Conservation (phyloP, 768 basidiomycete genomes). For the Udeniomyces megalosporus region DNA sequence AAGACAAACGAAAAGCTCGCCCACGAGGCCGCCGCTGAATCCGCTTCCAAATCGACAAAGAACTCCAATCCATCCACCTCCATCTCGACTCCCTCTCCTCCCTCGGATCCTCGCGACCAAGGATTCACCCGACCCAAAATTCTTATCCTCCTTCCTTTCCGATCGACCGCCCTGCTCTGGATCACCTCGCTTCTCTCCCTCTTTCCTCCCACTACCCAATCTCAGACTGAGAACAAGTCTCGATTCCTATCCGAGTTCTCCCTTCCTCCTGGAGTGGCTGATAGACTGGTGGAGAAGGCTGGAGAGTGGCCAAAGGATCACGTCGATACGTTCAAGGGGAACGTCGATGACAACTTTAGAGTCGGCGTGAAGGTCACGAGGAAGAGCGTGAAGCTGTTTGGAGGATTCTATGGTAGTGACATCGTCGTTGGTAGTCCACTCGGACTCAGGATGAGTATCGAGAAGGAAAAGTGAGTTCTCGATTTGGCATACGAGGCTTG, state of each 20-base stretch:
- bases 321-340: slow-evolving; percentile 86
- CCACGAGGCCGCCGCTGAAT: slow-evolving; percentile 39
- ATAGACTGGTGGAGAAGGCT: slow-evolving; percentile 43
- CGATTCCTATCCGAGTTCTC: slow-evolving; percentile 72
- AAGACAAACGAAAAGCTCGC: slow-evolving; percentile 91
- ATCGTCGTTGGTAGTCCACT: slow-evolving; percentile 85
- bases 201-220: slow-evolving; percentile 52
- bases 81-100: slow-evolving; percentile 30
- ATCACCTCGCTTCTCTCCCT: slow-evolving; percentile 47
- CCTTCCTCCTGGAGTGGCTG: slow-evolving; percentile 57
- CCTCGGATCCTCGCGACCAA: slow-evolving; percentile 52
- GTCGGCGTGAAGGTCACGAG: slow-evolving; percentile 81
- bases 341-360: slow-evolving; percentile 87
- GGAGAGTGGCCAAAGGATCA: slow-evolving; percentile 47
- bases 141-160: slow-evolving; percentile 82
- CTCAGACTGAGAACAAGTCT: slow-evolving; percentile 73
- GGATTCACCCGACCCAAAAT: slow-evolving; percentile 93
- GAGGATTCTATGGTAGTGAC: slow-evolving; percentile 80
- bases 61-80: slow-evolving; percentile 22
- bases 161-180: slow-evolving; percentile 73
- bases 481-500: neutral
- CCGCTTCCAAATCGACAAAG: slow-evolving; percentile 28
- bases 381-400: slow-evolving; percentile 80
- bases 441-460: slow-evolving; percentile 74
- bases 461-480: slow-evolving; percentile 68